These are phyloP conservation scores for Linum trigynum DNA, from an alignment of 345 rosid genomes.

Conservation along the genomic window DNA sequence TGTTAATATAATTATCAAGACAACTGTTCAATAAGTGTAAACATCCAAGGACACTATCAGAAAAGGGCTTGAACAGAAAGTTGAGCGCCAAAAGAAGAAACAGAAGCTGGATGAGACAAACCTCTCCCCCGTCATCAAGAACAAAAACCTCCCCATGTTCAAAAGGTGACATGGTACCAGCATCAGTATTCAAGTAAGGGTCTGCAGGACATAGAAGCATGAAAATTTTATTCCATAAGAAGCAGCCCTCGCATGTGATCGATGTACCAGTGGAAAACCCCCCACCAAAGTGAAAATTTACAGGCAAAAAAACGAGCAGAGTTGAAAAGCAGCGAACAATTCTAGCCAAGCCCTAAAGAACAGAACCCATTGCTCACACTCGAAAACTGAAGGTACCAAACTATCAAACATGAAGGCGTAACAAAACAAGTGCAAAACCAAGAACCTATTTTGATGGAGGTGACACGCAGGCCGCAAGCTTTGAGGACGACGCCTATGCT, in stretches of 20 bases:
- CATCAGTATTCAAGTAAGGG: conserved; percentile 89
- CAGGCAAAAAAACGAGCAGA: neutral
- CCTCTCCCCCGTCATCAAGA: conserved; percentile 98
- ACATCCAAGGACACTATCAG: neutral
- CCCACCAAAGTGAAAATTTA: neutral
- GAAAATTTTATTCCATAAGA: neutral
- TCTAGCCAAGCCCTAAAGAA: neutral
- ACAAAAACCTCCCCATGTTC: conserved; percentile 98
- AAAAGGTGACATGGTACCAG: conserved; percentile 98
- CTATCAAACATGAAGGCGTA: neutral
- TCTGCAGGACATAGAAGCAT: conserved; percentile 32
- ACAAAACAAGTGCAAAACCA: neutral
- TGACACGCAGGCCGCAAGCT: conserved; percentile 91
- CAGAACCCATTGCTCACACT: neutral
- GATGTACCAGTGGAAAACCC: neutral
- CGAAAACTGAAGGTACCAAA: neutral
- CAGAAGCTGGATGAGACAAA: conserved; percentile 15
- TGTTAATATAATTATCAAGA: conserved; percentile 7
- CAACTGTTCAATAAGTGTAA: neutral
- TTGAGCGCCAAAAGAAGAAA: neutral
- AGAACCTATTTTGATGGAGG: conserved; percentile 93
- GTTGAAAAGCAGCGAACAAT: neutral
- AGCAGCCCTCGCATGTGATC: neutral
- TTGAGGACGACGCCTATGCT: conserved; percentile 93
- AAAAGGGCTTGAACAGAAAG: neutral